Evolutionary conservation across 2,329 filamentous ascomycete genomes (phyloP), one percentile per base, ranked within the genome.

Genomic region (Parastagonospora nodorum): DNA sequence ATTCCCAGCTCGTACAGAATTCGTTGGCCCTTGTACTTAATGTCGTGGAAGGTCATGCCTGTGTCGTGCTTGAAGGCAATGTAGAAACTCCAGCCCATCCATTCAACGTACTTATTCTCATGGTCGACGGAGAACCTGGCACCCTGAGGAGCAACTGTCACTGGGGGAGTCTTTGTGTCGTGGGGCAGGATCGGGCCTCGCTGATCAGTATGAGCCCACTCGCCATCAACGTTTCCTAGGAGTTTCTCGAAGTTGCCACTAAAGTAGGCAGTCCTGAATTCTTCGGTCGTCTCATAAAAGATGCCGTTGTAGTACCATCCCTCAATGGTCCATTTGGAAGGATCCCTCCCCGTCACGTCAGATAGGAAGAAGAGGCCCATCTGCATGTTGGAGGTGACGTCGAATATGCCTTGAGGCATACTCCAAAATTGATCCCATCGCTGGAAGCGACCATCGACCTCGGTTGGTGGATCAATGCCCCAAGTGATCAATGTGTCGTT

Each of bases 271-370:
- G 46, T 55, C 28, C 77, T 67, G 64, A 82, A 78, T 5, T 72
- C 74, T 15, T 80, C 72, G 2, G 77, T 78, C 2, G 77, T 76
- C 24, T 73, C 64, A 60, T 83, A 84, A 53, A 79, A 79, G 12
- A 80, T 65, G 40, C 76, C 75, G 52, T 84, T 80, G 62, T 84
- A 84, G 10, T 80, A 74, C 78, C 80, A 83, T 3, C 78, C 78
- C 24, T 75, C 69, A 0, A 82, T 60, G n/a, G 61, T 69, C 82
- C 82, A 84, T 44, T 77, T 68, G 9, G 71, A 72, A 2, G 79
- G 74, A 51, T 84, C 77, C 5, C 80, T 73, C 0, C 79, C 80
- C 0, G 79, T 82, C 1, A 81, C 67, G 52, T 84, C 77, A 31
- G 62, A 50, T 42, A 66, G 67, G 49, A 74, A 66, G 57, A 66